Evolutionary conservation across 2,329 filamentous ascomycete genomes (phyloP).

Genomic region (Bipolaris bicolor): DNA sequence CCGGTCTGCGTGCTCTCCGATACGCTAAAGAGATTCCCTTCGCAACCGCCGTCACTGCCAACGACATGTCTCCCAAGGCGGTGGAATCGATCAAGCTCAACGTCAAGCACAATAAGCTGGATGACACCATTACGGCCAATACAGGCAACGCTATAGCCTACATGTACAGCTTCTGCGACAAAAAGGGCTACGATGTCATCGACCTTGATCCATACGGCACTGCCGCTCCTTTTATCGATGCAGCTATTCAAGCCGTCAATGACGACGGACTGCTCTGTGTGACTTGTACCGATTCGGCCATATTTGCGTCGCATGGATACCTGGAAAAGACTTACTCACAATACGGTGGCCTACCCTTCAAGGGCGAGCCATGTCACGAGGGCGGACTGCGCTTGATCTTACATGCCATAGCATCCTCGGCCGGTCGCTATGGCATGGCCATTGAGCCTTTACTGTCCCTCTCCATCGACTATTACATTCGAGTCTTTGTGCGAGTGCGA

Average conservation of each 20-base stretch:
- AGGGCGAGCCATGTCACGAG: slow-evolving; percentile 86
- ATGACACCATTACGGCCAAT: slow-evolving; percentile 72
- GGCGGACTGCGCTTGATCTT: slow-evolving; percentile 86
- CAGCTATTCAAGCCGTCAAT: slow-evolving; percentile 82
- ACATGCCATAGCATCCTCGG: slow-evolving; percentile 78
- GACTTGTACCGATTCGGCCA: slow-evolving; percentile 93
- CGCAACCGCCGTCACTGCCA: slow-evolving; percentile 80
- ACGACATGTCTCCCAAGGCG: slow-evolving; percentile 81
- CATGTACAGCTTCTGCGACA: slow-evolving; percentile 79
- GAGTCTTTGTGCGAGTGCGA: slow-evolving; percentile 83
- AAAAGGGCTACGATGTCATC: slow-evolving; percentile 79
- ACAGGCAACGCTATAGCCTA: slow-evolving; percentile 85
- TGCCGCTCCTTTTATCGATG: slow-evolving; percentile 89
- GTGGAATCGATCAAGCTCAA: slow-evolving; percentile 84
- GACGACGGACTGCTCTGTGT: slow-evolving; percentile 92
- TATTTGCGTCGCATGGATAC: slow-evolving; percentile 94
- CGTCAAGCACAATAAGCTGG: slow-evolving; percentile 78
- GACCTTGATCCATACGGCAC: slow-evolving; percentile 97
- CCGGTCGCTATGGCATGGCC: slow-evolving; percentile 81
- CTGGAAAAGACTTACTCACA: slow-evolving; percentile 91
- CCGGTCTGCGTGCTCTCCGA: slow-evolving; percentile 85
- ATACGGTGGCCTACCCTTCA: slow-evolving; percentile 89
- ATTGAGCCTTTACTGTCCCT: slow-evolving; percentile 92
- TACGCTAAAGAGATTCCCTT: slow-evolving; percentile 93
- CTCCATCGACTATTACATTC: slow-evolving; percentile 93